A percentile compares a stretch with the other conserved stretches of the same genome.
Evolutionary conservation across 2,329 filamentous ascomycete species (phyloP).

Genomic region (Monilinia laxa): DNA sequence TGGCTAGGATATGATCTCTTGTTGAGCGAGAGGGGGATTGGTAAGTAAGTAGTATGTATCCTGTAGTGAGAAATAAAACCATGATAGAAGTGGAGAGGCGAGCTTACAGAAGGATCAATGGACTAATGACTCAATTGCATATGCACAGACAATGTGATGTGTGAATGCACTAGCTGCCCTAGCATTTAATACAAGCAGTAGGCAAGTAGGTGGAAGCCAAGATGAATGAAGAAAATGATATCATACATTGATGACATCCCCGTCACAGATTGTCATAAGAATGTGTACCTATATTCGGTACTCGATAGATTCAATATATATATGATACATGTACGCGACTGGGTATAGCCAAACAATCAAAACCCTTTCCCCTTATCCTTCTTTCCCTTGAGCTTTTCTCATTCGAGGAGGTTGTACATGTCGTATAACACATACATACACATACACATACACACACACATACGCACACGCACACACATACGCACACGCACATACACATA

Average conservation of each 20-base stretch:
- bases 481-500: not conserved
- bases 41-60: not conserved
- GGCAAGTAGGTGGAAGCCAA: not conserved
- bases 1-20: not conserved
- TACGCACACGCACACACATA: not conserved
- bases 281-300: not conserved
- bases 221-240: conserved; percentile 2
- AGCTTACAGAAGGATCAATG: not conserved
- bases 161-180: not conserved
- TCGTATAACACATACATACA: not conserved
- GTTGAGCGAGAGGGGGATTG: conserved; percentile 1
- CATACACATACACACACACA: not conserved
- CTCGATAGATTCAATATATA: not conserved
- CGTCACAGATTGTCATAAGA: not conserved
- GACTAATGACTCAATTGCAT: too few species aligned
- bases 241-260: conserved; percentile 11
- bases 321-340: not conserved
- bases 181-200: too few species aligned
- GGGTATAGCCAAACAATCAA: not conserved
- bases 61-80: not conserved
- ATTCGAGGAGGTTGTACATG: not conserved
- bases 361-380: not conserved
- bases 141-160: not conserved
- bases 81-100: not conserved
- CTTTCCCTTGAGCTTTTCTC: not conserved